Evolutionary conservation across 139 green algal genomes (phyloP), one percentile per base, ranked within the genome.

Genomic region (Picochlorum sp.): DNA sequence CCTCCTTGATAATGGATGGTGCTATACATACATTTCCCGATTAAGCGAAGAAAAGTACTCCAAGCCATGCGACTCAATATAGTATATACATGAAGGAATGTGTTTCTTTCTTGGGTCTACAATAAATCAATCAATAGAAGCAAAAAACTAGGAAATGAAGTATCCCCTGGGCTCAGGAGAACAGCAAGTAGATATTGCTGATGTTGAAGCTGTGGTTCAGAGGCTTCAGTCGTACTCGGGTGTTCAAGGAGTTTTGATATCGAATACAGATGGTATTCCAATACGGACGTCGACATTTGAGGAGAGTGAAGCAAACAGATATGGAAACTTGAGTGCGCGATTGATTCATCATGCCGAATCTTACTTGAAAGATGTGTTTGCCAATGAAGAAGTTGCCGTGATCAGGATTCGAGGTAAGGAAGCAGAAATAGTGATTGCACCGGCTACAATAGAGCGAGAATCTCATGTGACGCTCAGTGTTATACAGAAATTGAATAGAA

Each of bases 381-480:
- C 68, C 2, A 81, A 95, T 35, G 85, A 96, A 51, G 87, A 95
- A 56, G 63, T 96, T n/a, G 75, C 85, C 40, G 88, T 88, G 57
- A 50, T 94, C 18, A 68, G 88, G 44, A 75, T 96, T 39, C 68
- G 88, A 3, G 84, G 70, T 26, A 85, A 86, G 44, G 83, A 85
- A 60, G 82, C 90, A 63, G 88, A 96, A 60, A 88, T 96, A 55
- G 83, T 96, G 65, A 85, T 96, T 53, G 78, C 79, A 5, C 87
- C 88, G 24, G 74, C 82, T 64, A 87, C 88, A 60, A 77, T 88
- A 45, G 78, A n/a, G n/a, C n/a, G 81, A 57, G 75, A 74, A 18
- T 65, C 74, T 33, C 71, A 81, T 32, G 87, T 47, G 18, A 47
- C 22, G 18, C 39, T 47, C 2, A 47, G 39, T 20, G 39, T 47